phyloP scores from a whole-genome alignment of 805 yeast species.

The Scheffersomyces amazonensis region DNA sequence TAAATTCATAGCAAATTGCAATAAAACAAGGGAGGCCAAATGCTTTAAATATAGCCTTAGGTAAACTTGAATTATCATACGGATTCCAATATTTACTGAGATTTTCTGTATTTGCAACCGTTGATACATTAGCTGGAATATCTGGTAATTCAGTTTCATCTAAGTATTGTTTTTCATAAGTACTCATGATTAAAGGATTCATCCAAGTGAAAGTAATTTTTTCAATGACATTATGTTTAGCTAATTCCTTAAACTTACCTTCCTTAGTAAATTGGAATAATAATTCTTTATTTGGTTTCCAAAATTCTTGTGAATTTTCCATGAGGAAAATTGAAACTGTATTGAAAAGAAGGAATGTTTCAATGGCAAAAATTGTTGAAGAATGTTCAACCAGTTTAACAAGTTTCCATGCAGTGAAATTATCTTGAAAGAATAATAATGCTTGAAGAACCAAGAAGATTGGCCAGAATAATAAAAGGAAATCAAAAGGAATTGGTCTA shows the following conservation, averaged over 20 bases:
- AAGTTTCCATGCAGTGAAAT: conserved; percentile 22
- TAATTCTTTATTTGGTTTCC: conserved; percentile 42
- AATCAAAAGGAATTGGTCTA: conserved; percentile 16
- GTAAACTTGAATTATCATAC: conserved; percentile 5
- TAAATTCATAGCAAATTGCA: conserved; percentile 22
- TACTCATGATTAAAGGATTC: conserved; percentile 42
- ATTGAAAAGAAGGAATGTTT: conserved; percentile 24
- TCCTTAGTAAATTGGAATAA: conserved; percentile 21
- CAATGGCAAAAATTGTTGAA: conserved; percentile 11
- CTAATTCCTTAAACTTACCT: conserved; percentile 13
- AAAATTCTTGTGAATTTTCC: conserved; percentile 29
- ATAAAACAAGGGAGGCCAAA: conserved; percentile 21
- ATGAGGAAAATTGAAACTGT: conserved; percentile 30
- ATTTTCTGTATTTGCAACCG: conserved; percentile 14
- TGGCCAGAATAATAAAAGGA: conserved; percentile 30
- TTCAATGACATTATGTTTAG: conserved; percentile 30
- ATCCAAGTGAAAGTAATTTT: conserved; percentile 46
- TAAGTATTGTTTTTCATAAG: conserved; percentile 37
- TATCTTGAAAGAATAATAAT: conserved; percentile 24
- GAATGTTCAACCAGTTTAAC: conserved; percentile 7
- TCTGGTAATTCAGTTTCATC: conserved; percentile 30
- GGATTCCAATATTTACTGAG: conserved; percentile 15
- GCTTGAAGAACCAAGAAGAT: conserved; percentile 13
- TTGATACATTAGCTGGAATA: conserved; percentile 21
- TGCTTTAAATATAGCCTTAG: conserved; percentile 18